phyloP scores from a whole-genome alignment of 2,329 filamentous ascomycete species.

The Epicoccum sorghinum region DNA sequence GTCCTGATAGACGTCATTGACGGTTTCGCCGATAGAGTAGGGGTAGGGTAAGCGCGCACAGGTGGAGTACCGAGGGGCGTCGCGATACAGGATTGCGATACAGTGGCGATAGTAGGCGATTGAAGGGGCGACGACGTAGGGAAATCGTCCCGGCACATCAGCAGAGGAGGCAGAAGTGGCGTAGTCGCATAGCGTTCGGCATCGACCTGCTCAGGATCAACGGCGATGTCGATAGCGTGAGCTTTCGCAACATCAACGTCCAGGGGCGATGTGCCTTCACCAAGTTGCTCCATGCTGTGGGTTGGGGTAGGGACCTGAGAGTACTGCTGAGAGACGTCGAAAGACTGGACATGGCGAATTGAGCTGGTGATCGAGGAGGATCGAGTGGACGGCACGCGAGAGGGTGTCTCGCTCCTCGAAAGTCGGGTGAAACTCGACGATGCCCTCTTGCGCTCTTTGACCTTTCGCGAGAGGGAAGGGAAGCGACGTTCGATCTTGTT shows the following conservation, averaged over 20 bases:
- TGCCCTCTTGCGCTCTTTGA: constrained; percentile 56
- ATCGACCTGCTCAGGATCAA: constrained; percentile 56
- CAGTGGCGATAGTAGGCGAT: constrained; percentile 76
- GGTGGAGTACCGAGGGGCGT: constrained; percentile 58
- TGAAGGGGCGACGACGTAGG: constrained; percentile 80
- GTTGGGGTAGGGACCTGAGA: constrained; percentile 31
- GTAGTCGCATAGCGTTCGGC: constrained; percentile 74
- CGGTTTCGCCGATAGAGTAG: constrained; percentile 76
- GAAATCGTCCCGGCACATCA: constrained; percentile 64
- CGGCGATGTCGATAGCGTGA: constrained; percentile 56
- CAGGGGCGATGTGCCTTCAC: constrained; percentile 38
- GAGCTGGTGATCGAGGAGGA: constrained; percentile 78
- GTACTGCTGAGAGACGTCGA: constrained; percentile 47
- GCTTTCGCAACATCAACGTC: constrained; percentile 46
- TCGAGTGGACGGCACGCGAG: constrained; percentile 70
- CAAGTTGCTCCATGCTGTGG: constrained; percentile 44
- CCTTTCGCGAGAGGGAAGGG: constrained; percentile 61
- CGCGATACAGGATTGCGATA: constrained; percentile 52
- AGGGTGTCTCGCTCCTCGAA: constrained; percentile 54
- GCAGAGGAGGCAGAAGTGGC: constrained; percentile 81
- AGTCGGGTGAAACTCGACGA: constrained; percentile 38
- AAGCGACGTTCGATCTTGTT: constrained; percentile 69
- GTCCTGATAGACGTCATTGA: constrained; percentile 76
- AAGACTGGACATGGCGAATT: constrained; percentile 50
- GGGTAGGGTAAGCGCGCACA: constrained; percentile 62